Evolutionary conservation across 352 stramenopile species (phyloP).

Genomic region (Aphanomyces invadans): DNA sequence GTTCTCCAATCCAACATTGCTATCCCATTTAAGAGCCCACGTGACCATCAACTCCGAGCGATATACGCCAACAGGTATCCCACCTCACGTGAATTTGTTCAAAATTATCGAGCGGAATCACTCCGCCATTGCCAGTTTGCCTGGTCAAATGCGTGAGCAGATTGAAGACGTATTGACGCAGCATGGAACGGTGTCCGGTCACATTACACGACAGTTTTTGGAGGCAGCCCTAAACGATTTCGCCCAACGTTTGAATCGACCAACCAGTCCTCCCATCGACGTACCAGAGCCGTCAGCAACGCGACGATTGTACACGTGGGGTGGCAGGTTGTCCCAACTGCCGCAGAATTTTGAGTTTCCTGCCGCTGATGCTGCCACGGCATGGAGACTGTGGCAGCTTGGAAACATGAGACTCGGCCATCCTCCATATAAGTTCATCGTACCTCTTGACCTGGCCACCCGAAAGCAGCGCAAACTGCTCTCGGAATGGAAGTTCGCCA

Average conservation of each 20-base stretch:
- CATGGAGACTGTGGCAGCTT: conserved; percentile 8
- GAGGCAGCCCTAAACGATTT: not conserved
- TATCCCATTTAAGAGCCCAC: not conserved
- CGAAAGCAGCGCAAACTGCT: not conserved
- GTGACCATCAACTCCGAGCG: not conserved
- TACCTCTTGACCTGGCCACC: not conserved
- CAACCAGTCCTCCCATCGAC: not conserved
- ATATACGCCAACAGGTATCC: conserved; percentile 9
- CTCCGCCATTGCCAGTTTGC: not conserved
- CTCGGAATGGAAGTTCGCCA: not conserved
- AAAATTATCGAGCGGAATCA: not conserved
- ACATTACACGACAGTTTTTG: not conserved
- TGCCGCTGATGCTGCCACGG: not conserved
- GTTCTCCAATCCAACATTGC: not conserved
- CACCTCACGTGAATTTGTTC: not conserved
- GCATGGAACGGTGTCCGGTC: not conserved
- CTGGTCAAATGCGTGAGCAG: not conserved
- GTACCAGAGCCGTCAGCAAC: not conserved
- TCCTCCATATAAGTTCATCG: conserved; percentile 11
- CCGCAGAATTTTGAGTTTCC: not conserved
- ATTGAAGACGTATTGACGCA: not conserved
- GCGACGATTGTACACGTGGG: not conserved
- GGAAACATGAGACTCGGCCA: not conserved
- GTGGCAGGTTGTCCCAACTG: not conserved
- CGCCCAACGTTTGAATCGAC: not conserved